Evolutionary conservation across 2,329 filamentous ascomycete genomes (phyloP), one percentile per base, ranked within the genome.

Genomic region (Colletotrichum noveboracense): DNA sequence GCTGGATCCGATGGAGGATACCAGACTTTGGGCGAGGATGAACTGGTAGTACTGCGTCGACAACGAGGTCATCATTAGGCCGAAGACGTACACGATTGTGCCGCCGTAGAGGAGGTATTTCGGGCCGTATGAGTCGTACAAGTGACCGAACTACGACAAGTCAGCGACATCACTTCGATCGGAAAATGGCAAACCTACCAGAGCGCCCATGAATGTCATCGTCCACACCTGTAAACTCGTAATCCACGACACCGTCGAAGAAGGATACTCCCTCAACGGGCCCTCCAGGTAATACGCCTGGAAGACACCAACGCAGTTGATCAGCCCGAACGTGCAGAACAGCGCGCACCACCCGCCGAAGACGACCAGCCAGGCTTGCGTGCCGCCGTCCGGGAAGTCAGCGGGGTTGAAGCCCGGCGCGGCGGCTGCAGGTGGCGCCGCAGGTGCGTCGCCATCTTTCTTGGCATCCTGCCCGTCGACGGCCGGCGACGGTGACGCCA

Each of bases 101-200:
- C 92, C 92, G 67, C 83, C 78, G 21, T 89, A 76, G 16, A 93
- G 84, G 6, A 94, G 84, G 74, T 86, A 89, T 52, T 88, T 87
- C 1, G 93, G 92, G 3, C 93, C 93, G 77, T 91, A 90, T 77
- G 87, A 90, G 81, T 95, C 93, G 78, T 91, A 94, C 13, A 93
- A 62, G 55, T 89, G 90, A 2, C 94, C 93, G 66, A 86, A 92
- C 73, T 82, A 74, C 61, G 70, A 66, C 18, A 30, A 13, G 26
- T 70, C 21, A 75, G 72, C 56, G 10, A 13, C 7, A 2, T 13
- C 3, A 26, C 6, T 16, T 14, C 5, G 14, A 9, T 7, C 5
- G 30, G 64, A 86, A 36, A 84, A 5, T 6, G 26, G 79, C 14
- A 66, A n/a, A 83, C 85, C 78, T 81, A 88, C 86, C 16, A 86